Base-by-base conservation (phyloP, 805 yeast species). In the Metschnikowia bowlesiae region DNA sequence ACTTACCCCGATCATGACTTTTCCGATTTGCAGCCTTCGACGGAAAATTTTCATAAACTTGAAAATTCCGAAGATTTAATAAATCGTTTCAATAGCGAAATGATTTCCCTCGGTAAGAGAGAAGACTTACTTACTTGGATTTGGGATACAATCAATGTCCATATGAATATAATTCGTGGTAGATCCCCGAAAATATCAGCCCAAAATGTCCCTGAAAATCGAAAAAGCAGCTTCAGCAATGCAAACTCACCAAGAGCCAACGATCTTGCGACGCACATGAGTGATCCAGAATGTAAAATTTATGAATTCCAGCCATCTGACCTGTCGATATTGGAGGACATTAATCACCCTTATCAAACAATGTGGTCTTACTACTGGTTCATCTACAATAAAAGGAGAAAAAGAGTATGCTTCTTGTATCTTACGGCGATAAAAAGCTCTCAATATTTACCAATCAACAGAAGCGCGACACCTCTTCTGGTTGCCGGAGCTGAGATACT, bases 1-100 rank as follows among this genome's bases (percentile, higher is more conserved):
- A 85, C 95, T 4, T 92, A 88, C 63, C 98, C 99, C 0, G 99
- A 94, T 65, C 96, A 94, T 62, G 99, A 94, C 63, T 94, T 92
- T 61, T 80, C 95, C 10, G 79, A 85, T 28, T 78, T 94, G 54
- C 89, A 88, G 62, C 99, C 99, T 1, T 79, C 87, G n/a, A 80
- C 81, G 6, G 74, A 71, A 22, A 75, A 80, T 42, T 73, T 73
- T 50, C 75, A 70, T 49, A 56, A 64, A 50, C 60, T 73, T 28
- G 64, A 62, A 42, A 55, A 61, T 13, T 60, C 71, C 2, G 78
- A 73, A 47, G 81, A 75, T 50, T 78, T 82, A 57, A 80, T 81
- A 52, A 75, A 83, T 31, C 80, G 83, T 48, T 84, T 94, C 62
- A 89, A 90, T 65, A 88, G 89, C 57, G 74, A 91, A 4, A 76